A percentile compares a stretch with the other conserved stretches of the same genome.
These are phyloP conservation scores for Lotus japonicus DNA, from an alignment of 306 rosid genomes.

Conservation along the genomic window DNA sequence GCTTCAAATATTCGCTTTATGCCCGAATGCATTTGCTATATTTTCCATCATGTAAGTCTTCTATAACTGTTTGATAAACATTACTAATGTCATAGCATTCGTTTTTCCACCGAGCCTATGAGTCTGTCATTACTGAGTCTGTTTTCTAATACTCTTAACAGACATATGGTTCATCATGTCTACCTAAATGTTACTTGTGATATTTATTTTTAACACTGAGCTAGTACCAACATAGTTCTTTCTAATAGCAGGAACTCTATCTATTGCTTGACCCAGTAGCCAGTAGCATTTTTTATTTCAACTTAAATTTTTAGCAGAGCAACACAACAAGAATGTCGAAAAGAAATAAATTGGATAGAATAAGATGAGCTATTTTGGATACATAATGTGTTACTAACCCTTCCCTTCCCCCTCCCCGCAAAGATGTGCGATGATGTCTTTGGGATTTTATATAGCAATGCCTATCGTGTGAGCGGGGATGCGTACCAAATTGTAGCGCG, in stretches of 20 bases:
- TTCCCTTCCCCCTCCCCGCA: neutral
- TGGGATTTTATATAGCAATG: slow-evolving; percentile 50
- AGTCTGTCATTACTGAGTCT: slow-evolving; percentile 3
- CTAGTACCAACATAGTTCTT: neutral
- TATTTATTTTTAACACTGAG: neutral
- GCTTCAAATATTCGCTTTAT: slow-evolving; percentile 97
- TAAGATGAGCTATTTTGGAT: neutral
- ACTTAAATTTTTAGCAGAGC: neutral
- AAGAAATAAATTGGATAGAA: neutral
- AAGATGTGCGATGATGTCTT: slow-evolving; percentile 74
- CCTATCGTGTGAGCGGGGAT: slow-evolving; percentile 45
- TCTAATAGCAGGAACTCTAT: neutral
- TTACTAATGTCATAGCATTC: slow-evolving; percentile 8
- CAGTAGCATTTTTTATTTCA: neutral
- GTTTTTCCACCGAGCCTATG: slow-evolving; percentile 4
- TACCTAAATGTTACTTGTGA: slow-evolving; percentile 8
- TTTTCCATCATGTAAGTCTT: slow-evolving; percentile 79
- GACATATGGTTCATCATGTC: neutral
- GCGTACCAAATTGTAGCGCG: slow-evolving; percentile 34
- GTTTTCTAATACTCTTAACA: neutral
- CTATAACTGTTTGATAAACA: neutral
- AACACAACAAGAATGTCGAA: neutral
- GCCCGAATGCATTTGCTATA: slow-evolving; percentile 98
- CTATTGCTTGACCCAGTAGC: neutral
- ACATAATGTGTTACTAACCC: slow-evolving; percentile 3